Percentiles rank a stretch among this genome's conserved stretches.
These are phyloP conservation scores for Elsinoe australis DNA, from an alignment of 2,329 filamentous ascomycete species.

Conservation along the genomic window DNA sequence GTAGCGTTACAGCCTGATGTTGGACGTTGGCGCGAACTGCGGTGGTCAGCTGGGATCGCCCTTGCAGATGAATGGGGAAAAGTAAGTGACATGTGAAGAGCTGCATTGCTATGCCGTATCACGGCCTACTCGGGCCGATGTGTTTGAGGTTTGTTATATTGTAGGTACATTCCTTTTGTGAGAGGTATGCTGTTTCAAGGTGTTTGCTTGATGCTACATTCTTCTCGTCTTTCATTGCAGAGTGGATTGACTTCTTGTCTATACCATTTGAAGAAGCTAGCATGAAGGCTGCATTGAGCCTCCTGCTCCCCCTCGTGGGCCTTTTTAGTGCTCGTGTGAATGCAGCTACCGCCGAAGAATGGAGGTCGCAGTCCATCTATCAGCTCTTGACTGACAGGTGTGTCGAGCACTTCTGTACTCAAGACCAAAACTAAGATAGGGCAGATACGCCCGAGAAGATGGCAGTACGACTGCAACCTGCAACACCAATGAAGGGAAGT, in stretches of 20 bases:
- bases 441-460: slow-evolving; percentile 34
- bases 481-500: slow-evolving; percentile 32
- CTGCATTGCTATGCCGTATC: neutral
- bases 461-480: slow-evolving; percentile 34
- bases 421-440: neutral
- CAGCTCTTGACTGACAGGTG: slow-evolving; percentile 38
- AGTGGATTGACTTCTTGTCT: neutral
- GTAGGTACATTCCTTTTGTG: too few species aligned
- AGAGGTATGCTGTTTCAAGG: neutral
- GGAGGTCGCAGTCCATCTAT: slow-evolving; percentile 36
- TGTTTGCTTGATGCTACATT: too few species aligned
- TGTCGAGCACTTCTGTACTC: neutral
- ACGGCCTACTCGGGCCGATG: neutral
- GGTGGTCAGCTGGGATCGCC: neutral
- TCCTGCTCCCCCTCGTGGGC: neutral
- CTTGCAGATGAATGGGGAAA: neutral
- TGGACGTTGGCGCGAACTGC: neutral
- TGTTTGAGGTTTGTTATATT: too few species aligned
- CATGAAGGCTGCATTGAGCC: neutral
- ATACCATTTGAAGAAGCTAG: neutral
- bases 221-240: too few species aligned
- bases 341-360: slow-evolving; percentile 26
- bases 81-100: slow-evolving; percentile 3
- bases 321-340: neutral
- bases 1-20: slow-evolving; percentile 3